phyloP scores from a whole-genome alignment of 2,329 filamentous ascomycete species.

The Clonostachys byssicola region DNA sequence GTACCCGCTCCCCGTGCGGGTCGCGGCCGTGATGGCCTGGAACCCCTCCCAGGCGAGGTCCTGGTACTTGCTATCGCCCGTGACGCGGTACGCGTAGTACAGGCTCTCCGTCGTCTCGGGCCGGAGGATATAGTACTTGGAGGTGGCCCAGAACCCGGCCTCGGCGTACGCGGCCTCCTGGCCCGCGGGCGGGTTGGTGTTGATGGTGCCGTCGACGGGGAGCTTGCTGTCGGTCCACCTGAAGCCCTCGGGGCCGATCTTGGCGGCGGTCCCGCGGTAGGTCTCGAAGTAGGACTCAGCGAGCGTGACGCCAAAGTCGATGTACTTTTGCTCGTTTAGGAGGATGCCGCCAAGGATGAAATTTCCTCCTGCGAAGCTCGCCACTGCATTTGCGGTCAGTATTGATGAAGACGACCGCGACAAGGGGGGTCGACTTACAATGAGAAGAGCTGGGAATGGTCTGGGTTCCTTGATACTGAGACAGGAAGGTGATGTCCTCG shows the following conservation, averaged over 20 bases:
- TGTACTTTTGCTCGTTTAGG: slow-evolving; percentile 60
- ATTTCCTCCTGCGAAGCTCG: slow-evolving; percentile 81
- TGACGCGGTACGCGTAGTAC: slow-evolving; percentile 84
- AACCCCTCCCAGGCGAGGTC: slow-evolving; percentile 84
- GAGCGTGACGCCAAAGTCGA: slow-evolving; percentile 69
- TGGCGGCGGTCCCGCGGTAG: slow-evolving; percentile 63
- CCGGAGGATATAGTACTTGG: slow-evolving; percentile 61
- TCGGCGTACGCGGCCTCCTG: slow-evolving; percentile 52
- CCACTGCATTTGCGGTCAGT: slow-evolving; percentile 48
- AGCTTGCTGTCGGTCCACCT: slow-evolving; percentile 48
- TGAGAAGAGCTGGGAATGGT: slow-evolving; percentile 43
- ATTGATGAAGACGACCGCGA: slow-evolving; percentile 9
- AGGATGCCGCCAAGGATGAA: slow-evolving; percentile 78
- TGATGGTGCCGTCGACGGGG: slow-evolving; percentile 25
- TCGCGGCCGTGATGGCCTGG: slow-evolving; percentile 42
- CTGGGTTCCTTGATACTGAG: slow-evolving; percentile 44
- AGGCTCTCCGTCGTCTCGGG: slow-evolving; percentile 81
- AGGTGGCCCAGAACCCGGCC: slow-evolving; percentile 69
- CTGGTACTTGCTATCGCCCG: slow-evolving; percentile 70
- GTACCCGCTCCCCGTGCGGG: slow-evolving; percentile 60
- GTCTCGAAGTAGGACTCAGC: slow-evolving; percentile 71
- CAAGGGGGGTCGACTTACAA: slow-evolving; percentile 25
- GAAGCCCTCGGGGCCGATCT: slow-evolving; percentile 75
- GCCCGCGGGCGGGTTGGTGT: slow-evolving; percentile 5
- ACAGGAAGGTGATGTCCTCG: slow-evolving; percentile 70